Evolutionary conservation across 2,329 filamentous ascomycete species (phyloP), one percentile per base, ranked within the genome.

Genomic region (Sclerotinia borealis): DNA sequence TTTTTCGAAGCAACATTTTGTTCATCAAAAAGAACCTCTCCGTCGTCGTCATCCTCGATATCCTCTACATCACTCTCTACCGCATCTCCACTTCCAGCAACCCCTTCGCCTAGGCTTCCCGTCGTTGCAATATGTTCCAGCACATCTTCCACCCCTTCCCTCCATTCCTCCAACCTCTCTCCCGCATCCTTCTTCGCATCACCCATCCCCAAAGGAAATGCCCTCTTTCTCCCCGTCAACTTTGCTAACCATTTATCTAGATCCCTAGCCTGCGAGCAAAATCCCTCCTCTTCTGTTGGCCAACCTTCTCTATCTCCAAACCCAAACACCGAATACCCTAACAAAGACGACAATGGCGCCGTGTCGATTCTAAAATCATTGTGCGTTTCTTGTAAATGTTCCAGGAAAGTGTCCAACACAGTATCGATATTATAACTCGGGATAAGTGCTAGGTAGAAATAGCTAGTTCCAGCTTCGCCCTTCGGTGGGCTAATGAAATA

Each of bases 191-290:
- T 81, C 76, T 92, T 96, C 63, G 90, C 84, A 76, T 98, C 92
- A 2, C 90, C 92, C 81, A 93, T 88, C 5, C 95, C 95, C 8
- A 98, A 79, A 0, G 93, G 93, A 71, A 89, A 98, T 0, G 92
- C 93, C 73, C 93, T 83, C 77, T 93, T 96, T 66, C 89, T 85
- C 1, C 85, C 88, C 0, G 93, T 96, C 71, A 99, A 78, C 74
- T 92, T 96, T n/a, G 93, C 92, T 90, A 99, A 91, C 93, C 95
- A 98, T 74, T 87, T 92, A 74, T 99, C 93, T 3, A 96, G 81
- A 69, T 96, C 88, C 72, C 88, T 90, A 1, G 93, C 93, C 74
- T 98, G 93, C 66, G 91, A 92, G 74, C 93, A 97, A 77, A 93
- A 99, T 0, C 93, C 93, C 70, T 95, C 90, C 64, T 88, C 85